phyloP scores from a whole-genome alignment of 1,284 basidiomycete species.

The Ganoderma boninense region DNA sequence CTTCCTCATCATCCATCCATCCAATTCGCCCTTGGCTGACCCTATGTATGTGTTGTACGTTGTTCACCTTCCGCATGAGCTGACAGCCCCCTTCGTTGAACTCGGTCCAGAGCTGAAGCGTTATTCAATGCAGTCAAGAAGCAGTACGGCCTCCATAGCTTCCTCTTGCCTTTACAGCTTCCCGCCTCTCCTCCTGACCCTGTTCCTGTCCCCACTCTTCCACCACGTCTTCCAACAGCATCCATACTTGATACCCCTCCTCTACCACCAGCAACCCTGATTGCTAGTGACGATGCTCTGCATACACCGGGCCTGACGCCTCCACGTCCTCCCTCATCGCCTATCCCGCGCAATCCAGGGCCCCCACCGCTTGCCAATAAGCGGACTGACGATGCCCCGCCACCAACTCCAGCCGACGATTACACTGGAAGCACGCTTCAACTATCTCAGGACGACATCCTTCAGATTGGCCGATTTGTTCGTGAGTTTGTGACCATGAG shows the following conservation, averaged over 20 bases:
- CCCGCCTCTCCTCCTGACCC: constrained; percentile 65
- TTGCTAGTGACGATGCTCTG: not conserved
- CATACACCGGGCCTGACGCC: constrained; percentile 23
- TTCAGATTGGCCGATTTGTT: constrained; percentile 82
- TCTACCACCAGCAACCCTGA: constrained; percentile 20
- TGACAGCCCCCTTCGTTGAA: not conserved
- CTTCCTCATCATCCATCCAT: constrained; percentile 78
- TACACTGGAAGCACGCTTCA: constrained; percentile 28
- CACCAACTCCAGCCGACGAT: constrained; percentile 23
- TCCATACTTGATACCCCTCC: constrained; percentile 41
- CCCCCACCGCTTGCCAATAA: constrained; percentile 29
- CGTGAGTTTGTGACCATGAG: constrained; percentile 93
- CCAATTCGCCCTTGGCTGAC: constrained; percentile 71
- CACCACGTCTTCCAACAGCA: constrained; percentile 71
- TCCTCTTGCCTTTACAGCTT: constrained; percentile 68
- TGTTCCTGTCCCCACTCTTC: constrained; percentile 67
- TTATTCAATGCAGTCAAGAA: constrained; percentile 86
- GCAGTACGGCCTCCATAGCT: constrained; percentile 79
- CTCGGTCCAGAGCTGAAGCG: constrained; percentile 64
- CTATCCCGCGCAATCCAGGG: constrained; percentile 32
- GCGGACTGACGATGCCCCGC: constrained; percentile 13
- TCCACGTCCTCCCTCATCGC: constrained; percentile 31
- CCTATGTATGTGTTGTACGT: constrained; percentile 70
- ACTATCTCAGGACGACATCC: constrained; percentile 82
- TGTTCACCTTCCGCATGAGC: not conserved